Base-by-base conservation (phyloP, 1,284 basidiomycete species). In the Erythrobasidium hasegawianum region DNA sequence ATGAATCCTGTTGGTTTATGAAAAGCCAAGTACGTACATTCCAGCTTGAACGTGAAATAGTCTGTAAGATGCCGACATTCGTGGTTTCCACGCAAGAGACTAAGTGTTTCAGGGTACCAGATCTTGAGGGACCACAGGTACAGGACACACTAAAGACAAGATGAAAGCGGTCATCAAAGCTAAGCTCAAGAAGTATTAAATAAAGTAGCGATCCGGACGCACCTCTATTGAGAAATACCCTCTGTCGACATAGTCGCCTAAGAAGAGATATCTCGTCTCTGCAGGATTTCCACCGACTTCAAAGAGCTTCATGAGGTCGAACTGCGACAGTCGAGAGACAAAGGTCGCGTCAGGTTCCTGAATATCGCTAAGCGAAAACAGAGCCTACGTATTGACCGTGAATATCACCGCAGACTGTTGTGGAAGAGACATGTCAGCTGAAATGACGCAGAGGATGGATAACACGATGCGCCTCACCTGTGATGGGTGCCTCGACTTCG, bases 171-270 rank as follows among this genome's bases (percentile, higher is more conserved):
- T n/a, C n/a, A n/a, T n/a, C n/a, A n/a, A n/a, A n/a, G n/a, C n/a
- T n/a, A n/a, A n/a, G n/a, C n/a, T n/a, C n/a, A n/a, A n/a, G n/a
- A n/a, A n/a, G n/a, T n/a, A n/a, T n/a, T n/a, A n/a, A n/a, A n/a
- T n/a, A n/a, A n/a, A n/a, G n/a, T n/a, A n/a, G n/a, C n/a, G n/a
- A n/a, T n/a, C 24, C 59, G 41, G 40, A 75, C 80, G 60, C 64
- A 88, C 89, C 82, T 96, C 93, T 74, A 96, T 93, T 18, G 90
- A 89, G 78, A 96, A 97, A 80, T 88, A 88, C 26, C 96, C 95
- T 64, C 95, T 86, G 80, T 99, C 96, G 55, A 99, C 95, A 77
- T 98, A 98, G 79, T 99, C 95, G 57, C 95, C 95, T 29, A 99
- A 82, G 80, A 98, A 99, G 55, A 98, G 83, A 80, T 98, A 98